Percentiles rank a stretch among this genome's conserved stretches.
phyloP scores from a whole-genome alignment of 345 rosid genomes.

The Dovyalis caffra region DNA sequence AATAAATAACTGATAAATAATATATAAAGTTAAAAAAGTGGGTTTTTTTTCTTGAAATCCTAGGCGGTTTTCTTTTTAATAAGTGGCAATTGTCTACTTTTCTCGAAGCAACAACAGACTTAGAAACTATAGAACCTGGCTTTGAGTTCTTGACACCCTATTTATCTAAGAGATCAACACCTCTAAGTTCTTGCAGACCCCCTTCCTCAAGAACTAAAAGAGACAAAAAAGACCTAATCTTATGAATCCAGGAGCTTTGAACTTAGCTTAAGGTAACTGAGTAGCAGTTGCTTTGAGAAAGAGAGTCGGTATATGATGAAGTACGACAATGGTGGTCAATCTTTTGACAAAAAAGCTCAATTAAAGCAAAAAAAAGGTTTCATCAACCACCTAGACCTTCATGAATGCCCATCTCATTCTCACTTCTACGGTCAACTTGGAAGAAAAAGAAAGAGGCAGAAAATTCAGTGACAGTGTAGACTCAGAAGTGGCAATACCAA shows the following conservation, averaged over 20 bases:
- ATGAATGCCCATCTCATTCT: conserved; percentile 5
- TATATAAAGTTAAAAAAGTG: conserved; percentile 30
- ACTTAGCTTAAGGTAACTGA: conserved; percentile 2
- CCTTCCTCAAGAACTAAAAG: too few relatives aligned
- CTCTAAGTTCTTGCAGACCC: neutral
- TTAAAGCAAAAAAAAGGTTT: conserved; percentile 15
- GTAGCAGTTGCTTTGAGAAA: neutral
- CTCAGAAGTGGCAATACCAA: conserved; percentile 13
- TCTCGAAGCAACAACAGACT: conserved; percentile 7
- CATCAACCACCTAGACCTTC: conserved; percentile 6
- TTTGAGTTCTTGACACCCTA: conserved; percentile 9
- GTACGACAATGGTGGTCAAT: neutral
- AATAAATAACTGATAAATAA: neutral
- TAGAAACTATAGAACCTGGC: neutral
- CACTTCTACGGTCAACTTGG: conserved; percentile 23
- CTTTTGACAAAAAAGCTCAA: conserved; percentile 14
- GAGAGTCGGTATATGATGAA: neutral
- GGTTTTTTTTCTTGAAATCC: conserved; percentile 30
- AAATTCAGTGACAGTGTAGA: conserved; percentile 14
- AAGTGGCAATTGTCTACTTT: conserved; percentile 20
- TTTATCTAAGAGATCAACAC: conserved; percentile 8
- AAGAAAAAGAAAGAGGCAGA: conserved; percentile 1
- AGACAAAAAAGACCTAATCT: conserved; percentile 12
- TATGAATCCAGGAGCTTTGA: neutral
- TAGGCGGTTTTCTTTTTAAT: neutral